Evolutionary conservation across 1,284 basidiomycete genomes (phyloP), one percentile per base, ranked within the genome.

Genomic region (Cystobasidiaceae sp.): DNA sequence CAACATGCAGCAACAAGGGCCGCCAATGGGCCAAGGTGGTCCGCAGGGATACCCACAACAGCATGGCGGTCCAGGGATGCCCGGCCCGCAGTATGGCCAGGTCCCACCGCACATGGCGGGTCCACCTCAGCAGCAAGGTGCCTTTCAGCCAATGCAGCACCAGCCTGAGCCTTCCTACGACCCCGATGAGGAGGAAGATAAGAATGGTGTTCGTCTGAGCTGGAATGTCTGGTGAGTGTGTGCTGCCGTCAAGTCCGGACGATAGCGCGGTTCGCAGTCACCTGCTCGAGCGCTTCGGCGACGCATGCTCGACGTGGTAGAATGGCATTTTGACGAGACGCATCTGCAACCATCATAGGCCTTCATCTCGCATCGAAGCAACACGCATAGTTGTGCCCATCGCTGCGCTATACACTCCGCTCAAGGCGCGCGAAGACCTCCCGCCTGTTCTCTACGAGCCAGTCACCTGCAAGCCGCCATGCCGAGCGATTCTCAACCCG

Each of bases 371-470:
- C 73, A 91, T 97, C 79, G 96, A 99, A 80, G 91, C 93, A 8
- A 97, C 93, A 45, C 84, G 96, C 72, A 98, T 93, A 11, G 96
- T 99, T 49, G 94, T 98, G 6, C 94, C 94, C 71, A 97, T 98
- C 75, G 87, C 93, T 30, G 92, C 94, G 15, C 83, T 99, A n/a
- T 98, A 99, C 81, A 93, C 91, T 0, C 94, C 96, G 17, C 81
- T 98, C 73, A 98, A 97, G 80, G 84, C 90, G 72, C 84, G 94
- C 64, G 92, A 93, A 71, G 94, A 97, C 76, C 83, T 98, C 0
- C 93, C 94, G 1, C 93, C 93, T 0, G 93, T 99, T 34, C 80
- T 97, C 59, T 99, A 99, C 76, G 94, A 97, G 77, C 96, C 94
- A 13, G 94, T 99, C 50, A 93, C 93, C 13, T 99, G 96, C 82